These are phyloP conservation scores for Gaillardinia entomophila DNA, from an alignment of 805 yeast genomes.

Conservation along the genomic window DNA sequence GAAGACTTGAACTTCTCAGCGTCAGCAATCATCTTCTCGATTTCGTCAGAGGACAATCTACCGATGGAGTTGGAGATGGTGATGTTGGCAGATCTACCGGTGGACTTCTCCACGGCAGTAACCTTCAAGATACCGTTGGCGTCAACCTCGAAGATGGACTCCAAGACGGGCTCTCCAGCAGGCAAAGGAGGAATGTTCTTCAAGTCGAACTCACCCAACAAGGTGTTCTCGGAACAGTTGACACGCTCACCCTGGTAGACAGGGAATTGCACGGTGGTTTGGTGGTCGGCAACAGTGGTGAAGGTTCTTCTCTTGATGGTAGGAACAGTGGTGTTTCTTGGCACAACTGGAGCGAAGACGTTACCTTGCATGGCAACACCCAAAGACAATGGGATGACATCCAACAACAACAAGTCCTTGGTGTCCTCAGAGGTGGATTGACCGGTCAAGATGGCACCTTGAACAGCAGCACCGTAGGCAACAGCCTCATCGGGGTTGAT, in stretches of 20 bases:
- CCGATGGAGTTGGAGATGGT: slow-evolving; percentile 47
- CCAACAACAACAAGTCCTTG: slow-evolving; percentile 46
- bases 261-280: slow-evolving; percentile 46
- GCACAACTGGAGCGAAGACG: slow-evolving; percentile 46
- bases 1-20: slow-evolving; percentile 79
- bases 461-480: slow-evolving; percentile 99
- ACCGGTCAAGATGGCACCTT: slow-evolving; percentile 67
- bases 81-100: slow-evolving; percentile 46
- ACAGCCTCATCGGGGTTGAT: slow-evolving; percentile 99
- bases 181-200: slow-evolving; percentile 47
- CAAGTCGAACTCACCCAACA: slow-evolving; percentile 46
- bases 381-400: slow-evolving; percentile 45
- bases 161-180: slow-evolving; percentile 48
- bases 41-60: slow-evolving; percentile 45
- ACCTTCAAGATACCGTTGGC: slow-evolving; percentile 48
- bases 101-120: slow-evolving; percentile 44
- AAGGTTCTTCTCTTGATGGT: slow-evolving; percentile 47
- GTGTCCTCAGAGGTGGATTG: slow-evolving; percentile 45
- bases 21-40: slow-evolving; percentile 43
- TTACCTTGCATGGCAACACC: slow-evolving; percentile 50
- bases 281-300: slow-evolving; percentile 48
- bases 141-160: slow-evolving; percentile 45
- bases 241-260: slow-evolving; percentile 50
- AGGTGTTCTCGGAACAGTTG: slow-evolving; percentile 46
- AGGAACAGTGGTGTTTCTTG: slow-evolving; percentile 48